A percentile compares a stretch with the other conserved stretches of the same genome.
Conservation (phyloP, 2,329 filamentous ascomycete species). For the Ophiocordyceps polyrhachis-furcata region DNA sequence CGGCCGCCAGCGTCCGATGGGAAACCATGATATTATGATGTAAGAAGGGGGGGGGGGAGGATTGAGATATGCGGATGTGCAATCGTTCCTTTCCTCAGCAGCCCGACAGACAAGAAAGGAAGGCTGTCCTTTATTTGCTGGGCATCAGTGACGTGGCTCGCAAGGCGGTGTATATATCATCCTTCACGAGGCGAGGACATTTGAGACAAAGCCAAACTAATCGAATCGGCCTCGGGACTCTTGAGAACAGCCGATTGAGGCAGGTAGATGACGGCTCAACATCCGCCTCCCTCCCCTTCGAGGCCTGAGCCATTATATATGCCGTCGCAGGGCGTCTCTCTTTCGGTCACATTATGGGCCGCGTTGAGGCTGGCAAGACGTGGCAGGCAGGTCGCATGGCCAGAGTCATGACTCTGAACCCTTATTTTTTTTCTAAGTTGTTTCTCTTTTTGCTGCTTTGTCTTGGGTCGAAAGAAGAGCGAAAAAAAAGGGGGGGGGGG, state of each 20-base stretch:
- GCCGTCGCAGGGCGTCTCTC: background rate
- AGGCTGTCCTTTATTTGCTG: background rate
- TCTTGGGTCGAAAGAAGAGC: no score
- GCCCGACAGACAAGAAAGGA: background rate
- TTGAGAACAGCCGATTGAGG: background rate
- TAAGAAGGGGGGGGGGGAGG: background rate
- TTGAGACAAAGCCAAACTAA: background rate
- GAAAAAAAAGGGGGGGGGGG: background rate
- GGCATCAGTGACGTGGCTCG: background rate
- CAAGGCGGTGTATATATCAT: background rate
- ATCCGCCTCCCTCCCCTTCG: background rate
- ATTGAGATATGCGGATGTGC: background rate
- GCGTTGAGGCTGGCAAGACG: background rate
- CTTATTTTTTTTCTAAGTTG: no score
- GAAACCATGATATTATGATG: conserved; percentile 7
- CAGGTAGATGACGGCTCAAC: background rate
- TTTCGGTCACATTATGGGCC: background rate
- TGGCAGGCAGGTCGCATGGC: background rate
- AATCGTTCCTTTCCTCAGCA: no score
- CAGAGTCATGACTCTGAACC: background rate
- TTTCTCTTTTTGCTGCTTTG: no score
- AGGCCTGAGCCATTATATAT: background rate
- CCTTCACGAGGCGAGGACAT: no score
- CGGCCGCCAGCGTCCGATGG: conserved; percentile 6
- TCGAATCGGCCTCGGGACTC: background rate